A percentile compares a stretch with the other conserved stretches of the same genome.
Conservation (phyloP, 495 filamentous ascomycete species). For the Xylaria scruposa region DNA sequence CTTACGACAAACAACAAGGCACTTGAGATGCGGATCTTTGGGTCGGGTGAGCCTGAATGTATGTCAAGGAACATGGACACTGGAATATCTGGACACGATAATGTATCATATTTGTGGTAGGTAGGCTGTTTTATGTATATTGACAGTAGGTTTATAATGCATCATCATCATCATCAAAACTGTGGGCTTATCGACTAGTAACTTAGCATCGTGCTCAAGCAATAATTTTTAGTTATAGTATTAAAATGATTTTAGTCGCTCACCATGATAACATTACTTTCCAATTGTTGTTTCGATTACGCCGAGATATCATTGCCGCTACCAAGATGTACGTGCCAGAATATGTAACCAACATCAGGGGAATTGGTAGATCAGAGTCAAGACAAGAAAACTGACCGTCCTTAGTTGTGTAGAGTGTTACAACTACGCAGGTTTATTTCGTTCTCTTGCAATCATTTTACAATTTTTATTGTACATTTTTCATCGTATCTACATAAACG, state of each 20-base stretch:
- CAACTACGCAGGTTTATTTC: neutral
- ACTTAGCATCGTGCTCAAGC: neutral
- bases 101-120: neutral
- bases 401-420: too few relatives aligned
- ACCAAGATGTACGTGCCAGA: neutral
- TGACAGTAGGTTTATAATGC: neutral
- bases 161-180: neutral
- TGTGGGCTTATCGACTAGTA: neutral
- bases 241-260: neutral
- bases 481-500: conserved; percentile 30
- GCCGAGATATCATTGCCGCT: neutral
- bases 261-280: neutral
- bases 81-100: neutral
- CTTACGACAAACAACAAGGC: neutral
- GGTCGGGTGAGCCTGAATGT: neutral
- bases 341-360: neutral
- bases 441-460: neutral
- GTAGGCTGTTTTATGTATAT: conserved; percentile 5
- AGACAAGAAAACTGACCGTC: too few relatives aligned
- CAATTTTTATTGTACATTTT: conserved; percentile 30
- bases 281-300: neutral
- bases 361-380: too few relatives aligned
- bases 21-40: neutral
- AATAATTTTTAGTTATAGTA: too few relatives aligned
- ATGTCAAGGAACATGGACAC: neutral